Evolutionary conservation across 495 filamentous ascomycete genomes (phyloP).

Genomic region (Aspergillus homomorphus): DNA sequence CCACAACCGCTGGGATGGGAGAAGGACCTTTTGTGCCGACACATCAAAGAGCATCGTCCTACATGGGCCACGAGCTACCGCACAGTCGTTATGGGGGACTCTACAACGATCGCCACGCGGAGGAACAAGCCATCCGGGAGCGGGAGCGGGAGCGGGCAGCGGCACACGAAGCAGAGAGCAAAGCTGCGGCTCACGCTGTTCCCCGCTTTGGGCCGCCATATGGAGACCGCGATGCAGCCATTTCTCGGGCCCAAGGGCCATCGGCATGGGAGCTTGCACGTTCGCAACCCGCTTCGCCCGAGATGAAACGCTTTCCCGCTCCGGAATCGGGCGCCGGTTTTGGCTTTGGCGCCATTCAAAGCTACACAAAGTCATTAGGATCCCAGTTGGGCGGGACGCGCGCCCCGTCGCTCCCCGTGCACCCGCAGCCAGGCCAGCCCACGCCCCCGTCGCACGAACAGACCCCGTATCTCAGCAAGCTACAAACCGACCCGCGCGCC

Average conservation of each 20-base stretch:
- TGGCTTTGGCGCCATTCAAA: conserved; percentile 48
- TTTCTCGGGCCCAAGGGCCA: conserved; percentile 27
- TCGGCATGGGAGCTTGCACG: conserved; percentile 40
- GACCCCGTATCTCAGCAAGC: conserved; percentile 32
- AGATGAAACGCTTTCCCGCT: conserved; percentile 37
- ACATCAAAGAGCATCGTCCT: conserved; percentile 28
- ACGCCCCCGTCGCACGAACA: conserved; percentile 38
- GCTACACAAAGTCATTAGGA: conserved; percentile 46
- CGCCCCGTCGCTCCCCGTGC: conserved; percentile 31
- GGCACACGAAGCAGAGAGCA: conserved; percentile 33
- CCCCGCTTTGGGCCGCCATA: conserved; percentile 34
- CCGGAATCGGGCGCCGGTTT: conserved; percentile 34
- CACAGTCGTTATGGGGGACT: conserved; percentile 31
- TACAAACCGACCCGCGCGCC: conserved; percentile 32
- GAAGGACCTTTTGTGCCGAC: conserved; percentile 28
- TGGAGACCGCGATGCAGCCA: conserved; percentile 31
- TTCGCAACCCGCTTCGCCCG: conserved; percentile 41
- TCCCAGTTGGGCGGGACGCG: conserved; percentile 40
- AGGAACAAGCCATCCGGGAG: conserved; percentile 41
- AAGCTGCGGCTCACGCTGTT: conserved; percentile 18
- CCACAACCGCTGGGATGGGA: conserved; percentile 1
- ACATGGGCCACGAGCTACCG: conserved; percentile 30
- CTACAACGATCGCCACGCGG: conserved; percentile 44
- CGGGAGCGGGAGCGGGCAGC: conserved; percentile 36
- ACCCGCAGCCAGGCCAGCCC: conserved; percentile 35